Base-by-base conservation (phyloP, 768 basidiomycete species). In the Podaxis sp. region DNA sequence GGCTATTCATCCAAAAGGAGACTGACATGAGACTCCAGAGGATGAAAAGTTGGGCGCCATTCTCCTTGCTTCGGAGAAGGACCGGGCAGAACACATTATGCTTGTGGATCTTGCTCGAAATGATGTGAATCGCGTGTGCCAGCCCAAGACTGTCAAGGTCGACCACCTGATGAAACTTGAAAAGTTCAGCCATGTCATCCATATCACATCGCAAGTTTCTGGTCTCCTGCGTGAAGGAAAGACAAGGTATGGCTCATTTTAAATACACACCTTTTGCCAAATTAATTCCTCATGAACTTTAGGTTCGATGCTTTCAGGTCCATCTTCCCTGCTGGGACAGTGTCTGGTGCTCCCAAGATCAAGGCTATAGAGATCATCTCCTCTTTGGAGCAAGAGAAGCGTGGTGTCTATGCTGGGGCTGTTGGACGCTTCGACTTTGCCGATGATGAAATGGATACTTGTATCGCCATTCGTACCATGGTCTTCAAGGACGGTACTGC, bases 281-380 rank as follows among this genome's bases (percentile, higher is more conserved):
- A 64, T 24, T 60, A 62, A 2, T 17, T 65, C 60, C 20, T 55
- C 59, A 56, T 22, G 54, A 55, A 22, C 46, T 64, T 48, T 44
- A 96, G 96, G 66, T 99, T 98, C 71, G 96, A 99, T 72, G 97
- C 97, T 0, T 99, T 99, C 84, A 87, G 96, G 10, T 98, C 96
- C 24, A 99, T 99, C 66, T 99, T 99, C 80, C 97, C 97, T 1
- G 96, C 96, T 17, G 97, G 97, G 0, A 99, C 97, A 2, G 97
- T 99, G 26, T 98, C 96, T 1, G 97, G 97, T 24, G 97, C 97
- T 36, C 97, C 97, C 2, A 99, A 99, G 77, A 96, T 99, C 75
- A 97, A 96, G 73, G 97, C 97, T 0, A 93, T 99, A 65, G 94
- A 99, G 74, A 87, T 99, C 46, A 79, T 99, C 30, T 88, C 88